phyloP scores from a whole-genome alignment of 75 land plant species.

The Cryptomeria japonica region DNA sequence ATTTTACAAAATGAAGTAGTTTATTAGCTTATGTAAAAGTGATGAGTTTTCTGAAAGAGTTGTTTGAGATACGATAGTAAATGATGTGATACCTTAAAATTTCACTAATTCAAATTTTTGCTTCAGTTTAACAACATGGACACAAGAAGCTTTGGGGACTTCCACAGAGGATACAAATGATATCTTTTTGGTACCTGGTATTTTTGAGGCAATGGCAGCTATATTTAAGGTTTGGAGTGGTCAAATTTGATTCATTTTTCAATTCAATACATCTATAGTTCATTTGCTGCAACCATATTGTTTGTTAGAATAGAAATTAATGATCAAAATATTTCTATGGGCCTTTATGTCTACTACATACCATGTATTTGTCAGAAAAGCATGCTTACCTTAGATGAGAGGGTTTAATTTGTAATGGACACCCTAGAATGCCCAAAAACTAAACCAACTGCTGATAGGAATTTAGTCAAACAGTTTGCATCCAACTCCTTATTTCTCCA shows the following conservation, averaged over 20 bases:
- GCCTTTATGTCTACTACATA: neutral
- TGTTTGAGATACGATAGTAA: neutral
- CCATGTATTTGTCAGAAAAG: neutral
- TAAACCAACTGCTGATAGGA: too few relatives aligned
- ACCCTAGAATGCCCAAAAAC: too few relatives aligned
- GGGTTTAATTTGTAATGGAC: too few relatives aligned
- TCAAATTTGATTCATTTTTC: neutral
- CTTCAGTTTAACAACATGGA: conserved; percentile 39
- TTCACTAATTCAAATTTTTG: neutral
- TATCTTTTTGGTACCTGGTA: conserved; percentile 45
- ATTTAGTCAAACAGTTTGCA: too few relatives aligned
- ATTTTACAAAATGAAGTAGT: neutral
- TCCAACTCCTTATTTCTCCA: too few relatives aligned
- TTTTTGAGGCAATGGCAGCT: conserved; percentile 30
- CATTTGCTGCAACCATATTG: neutral
- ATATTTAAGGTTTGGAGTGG: conserved; percentile 37
- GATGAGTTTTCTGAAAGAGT: neutral
- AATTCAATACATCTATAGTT: neutral
- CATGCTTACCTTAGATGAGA: neutral
- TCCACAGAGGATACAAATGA: conserved; percentile 16
- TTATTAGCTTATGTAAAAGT: neutral
- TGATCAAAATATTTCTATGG: neutral
- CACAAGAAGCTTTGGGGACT: conserved; percentile 24
- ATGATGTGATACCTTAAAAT: neutral
- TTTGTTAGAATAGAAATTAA: neutral